A percentile compares a stretch with the other conserved stretches of the same genome.
Conservation (phyloP, 805 yeast genomes). For the Zygoascus flipseniorum region DNA sequence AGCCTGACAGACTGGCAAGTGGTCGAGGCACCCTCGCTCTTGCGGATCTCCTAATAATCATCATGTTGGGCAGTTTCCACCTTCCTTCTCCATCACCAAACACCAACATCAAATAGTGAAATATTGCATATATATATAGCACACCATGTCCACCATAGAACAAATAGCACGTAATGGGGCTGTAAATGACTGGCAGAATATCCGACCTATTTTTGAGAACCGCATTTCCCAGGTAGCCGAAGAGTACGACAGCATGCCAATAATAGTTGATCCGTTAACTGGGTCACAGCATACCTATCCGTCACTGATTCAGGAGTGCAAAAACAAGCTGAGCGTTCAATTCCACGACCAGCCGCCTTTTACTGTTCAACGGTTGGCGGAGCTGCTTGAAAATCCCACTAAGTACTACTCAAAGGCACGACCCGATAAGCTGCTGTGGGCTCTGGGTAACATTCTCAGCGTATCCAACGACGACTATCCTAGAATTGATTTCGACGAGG, state of each 20-base stretch:
- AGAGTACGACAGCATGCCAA: not conserved
- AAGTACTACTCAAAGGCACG: slow-evolving; percentile 15
- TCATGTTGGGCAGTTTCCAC: not conserved
- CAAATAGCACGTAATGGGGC: not conserved
- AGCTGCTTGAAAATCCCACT: slow-evolving; percentile 24
- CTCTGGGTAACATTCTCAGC: slow-evolving; percentile 19
- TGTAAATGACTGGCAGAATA: not conserved
- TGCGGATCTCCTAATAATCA: not conserved
- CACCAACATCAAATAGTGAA: too few species aligned
- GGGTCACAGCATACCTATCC: slow-evolving; percentile 8
- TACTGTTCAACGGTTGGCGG: slow-evolving; percentile 32
- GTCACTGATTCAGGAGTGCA: slow-evolving; percentile 6
- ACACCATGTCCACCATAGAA: not conserved
- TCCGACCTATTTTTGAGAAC: not conserved
- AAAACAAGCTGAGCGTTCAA: slow-evolving; percentile 7
- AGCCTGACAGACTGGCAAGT: not conserved
- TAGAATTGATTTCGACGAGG: slow-evolving; percentile 15
- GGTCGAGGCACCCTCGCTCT: not conserved
- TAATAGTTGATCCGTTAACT: slow-evolving; percentile 17
- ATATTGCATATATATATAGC: too few species aligned
- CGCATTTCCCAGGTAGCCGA: not conserved
- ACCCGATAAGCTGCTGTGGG: slow-evolving; percentile 22
- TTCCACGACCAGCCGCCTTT: slow-evolving; percentile 29
- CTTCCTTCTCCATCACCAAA: not conserved
- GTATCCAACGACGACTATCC: slow-evolving; percentile 22